Conservation (phyloP, 2,329 filamentous ascomycete species). For the Ascochyta rabiei region DNA sequence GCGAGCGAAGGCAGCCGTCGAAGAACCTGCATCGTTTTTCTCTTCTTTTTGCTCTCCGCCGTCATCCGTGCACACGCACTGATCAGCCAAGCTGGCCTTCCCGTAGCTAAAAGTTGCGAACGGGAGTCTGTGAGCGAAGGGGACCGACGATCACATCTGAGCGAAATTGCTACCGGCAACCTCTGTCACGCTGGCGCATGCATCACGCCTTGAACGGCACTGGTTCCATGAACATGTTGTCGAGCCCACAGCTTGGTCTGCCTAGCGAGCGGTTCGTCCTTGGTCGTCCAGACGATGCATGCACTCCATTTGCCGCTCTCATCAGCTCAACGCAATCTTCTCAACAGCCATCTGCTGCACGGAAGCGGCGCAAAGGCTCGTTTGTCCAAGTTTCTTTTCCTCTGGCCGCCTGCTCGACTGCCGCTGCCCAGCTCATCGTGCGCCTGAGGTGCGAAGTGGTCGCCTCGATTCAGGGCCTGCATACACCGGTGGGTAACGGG, state of each 20-base stretch:
- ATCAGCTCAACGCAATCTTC: constrained; percentile 2
- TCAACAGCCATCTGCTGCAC: constrained; percentile 3
- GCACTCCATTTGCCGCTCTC: not conserved
- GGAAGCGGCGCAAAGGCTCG: not conserved
- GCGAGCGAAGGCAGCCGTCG: constrained; percentile 33
- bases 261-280: constrained; percentile 10
- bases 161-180: constrained; percentile 33
- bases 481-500: constrained; percentile 14
- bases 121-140: constrained; percentile 44
- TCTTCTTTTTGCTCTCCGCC: constrained; percentile 33
- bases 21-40: constrained; percentile 40
- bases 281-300: constrained; percentile 6
- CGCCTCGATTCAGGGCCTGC: constrained; percentile 16
- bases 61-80: constrained; percentile 43
- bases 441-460: constrained; percentile 1
- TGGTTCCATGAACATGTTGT: constrained; percentile 4
- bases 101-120: constrained; percentile 42
- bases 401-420: constrained; percentile 8
- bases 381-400: not conserved
- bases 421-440: constrained; percentile 13
- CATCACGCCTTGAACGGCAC: constrained; percentile 19
- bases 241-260: not conserved
- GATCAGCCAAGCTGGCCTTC: constrained; percentile 38
- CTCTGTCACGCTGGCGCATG: constrained; percentile 30
- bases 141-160: constrained; percentile 38